Evolutionary conservation across 345 rosid species (phyloP).

Genomic region (Eucalyptus curtisii): DNA sequence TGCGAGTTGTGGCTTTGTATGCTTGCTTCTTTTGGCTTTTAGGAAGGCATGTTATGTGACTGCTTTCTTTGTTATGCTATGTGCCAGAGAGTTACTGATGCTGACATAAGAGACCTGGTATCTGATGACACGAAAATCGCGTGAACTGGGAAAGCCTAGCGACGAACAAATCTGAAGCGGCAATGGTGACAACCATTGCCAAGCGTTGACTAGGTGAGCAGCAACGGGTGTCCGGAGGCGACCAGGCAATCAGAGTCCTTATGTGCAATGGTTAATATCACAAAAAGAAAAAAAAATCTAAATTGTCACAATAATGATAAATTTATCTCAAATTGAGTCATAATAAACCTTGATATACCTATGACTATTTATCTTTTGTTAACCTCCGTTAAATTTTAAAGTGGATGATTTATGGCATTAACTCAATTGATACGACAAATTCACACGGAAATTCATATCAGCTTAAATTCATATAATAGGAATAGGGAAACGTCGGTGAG

Average conservation of each 20-base stretch:
- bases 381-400: too few species aligned
- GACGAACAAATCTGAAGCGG: not conserved
- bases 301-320: too few species aligned
- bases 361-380: too few species aligned
- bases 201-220: not conserved
- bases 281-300: too few species aligned
- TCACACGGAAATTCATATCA: too few species aligned
- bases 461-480: too few species aligned
- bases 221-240: not conserved
- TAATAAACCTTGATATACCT: too few species aligned
- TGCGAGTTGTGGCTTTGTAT: not conserved
- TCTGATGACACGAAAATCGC: conserved; percentile 40
- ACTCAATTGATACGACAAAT: too few species aligned
- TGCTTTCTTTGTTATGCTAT: not conserved
- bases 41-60: not conserved
- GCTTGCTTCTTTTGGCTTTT: not conserved
- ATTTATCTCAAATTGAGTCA: too few species aligned
- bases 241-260: not conserved
- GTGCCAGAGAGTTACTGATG: conserved; percentile 71
- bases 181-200: not conserved
- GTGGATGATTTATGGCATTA: too few species aligned
- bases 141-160: too few species aligned
- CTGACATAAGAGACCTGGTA: conserved; percentile 78
- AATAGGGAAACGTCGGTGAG: too few species aligned
- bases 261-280: not conserved